Evolutionary conservation across 1,284 basidiomycete genomes (phyloP), one percentile per base, ranked within the genome.

Genomic region (Boletus putidus): DNA sequence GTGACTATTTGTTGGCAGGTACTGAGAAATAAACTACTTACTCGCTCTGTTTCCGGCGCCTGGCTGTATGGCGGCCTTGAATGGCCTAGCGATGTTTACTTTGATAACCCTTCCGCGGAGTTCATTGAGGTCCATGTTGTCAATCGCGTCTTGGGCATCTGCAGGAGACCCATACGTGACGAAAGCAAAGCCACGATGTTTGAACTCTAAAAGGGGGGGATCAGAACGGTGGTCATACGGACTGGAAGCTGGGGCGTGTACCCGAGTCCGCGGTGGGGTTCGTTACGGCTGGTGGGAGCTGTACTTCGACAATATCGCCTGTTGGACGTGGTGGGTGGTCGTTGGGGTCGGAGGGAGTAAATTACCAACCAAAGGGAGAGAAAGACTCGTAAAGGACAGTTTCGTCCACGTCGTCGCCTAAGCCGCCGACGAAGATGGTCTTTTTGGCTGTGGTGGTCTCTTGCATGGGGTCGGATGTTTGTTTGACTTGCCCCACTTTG

Each of bases 81-180:
- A 82, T 6, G 88, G 88, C 40, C 87, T 80, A 21, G 91, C 91
- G 36, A 91, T 73, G 68, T 89, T 92, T 47, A 91, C 89, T 70
- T 88, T 89, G 60, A 92, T 73, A 27, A 92, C 88, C 56, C 82
- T 83, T 35, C 88, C 89, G 25, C 79, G 78, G 36, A 92, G 75
- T 70, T 92, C 91, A 66, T 92, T 92, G 69, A 91, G 77, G 71
- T 92, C 91, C 90, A 92, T 92, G 74, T 92, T 92, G 77, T 92
- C 91, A 62, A 92, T 92, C 47, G 90, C 90, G 72, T 92, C 91
- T 70, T 90, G 89, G 14, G 91, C 91, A 72, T 92, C 90, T 29
- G 80, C 81, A n/a, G 88, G 68, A 4, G 89, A 88, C 10, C 82
- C 75, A 68, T 82, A 92, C 14, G 91, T 92, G 49, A 92, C 84